Evolutionary conservation across 2,329 filamentous ascomycete species (phyloP).

Genomic region (Penicillium oxalicum): DNA sequence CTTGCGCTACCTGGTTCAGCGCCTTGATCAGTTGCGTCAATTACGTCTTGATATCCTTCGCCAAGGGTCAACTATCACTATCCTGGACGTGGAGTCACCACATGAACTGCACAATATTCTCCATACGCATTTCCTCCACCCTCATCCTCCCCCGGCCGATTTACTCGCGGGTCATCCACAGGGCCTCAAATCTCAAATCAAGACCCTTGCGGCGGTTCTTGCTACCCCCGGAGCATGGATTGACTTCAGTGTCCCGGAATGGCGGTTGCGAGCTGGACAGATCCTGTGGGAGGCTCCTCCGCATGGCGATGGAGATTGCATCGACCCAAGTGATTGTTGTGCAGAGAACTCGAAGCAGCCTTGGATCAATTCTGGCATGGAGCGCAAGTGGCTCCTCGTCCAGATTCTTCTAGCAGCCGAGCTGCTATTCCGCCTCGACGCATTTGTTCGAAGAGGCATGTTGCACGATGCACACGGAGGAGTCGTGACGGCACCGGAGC

Average conservation of each 20-base stretch:
- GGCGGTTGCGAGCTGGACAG: slow-evolving; percentile 43
- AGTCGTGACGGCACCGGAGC: slow-evolving; percentile 39
- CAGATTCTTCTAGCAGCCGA: slow-evolving; percentile 52
- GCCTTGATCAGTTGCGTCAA: slow-evolving; percentile 29
- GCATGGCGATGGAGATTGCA: slow-evolving; percentile 32
- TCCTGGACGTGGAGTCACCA: slow-evolving; percentile 31
- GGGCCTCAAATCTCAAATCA: slow-evolving; percentile 43
- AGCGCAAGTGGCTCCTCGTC: slow-evolving; percentile 50
- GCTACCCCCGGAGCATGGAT: slow-evolving; percentile 42
- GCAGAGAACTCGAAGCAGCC: slow-evolving; percentile 12
- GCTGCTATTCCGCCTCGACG: slow-evolving; percentile 50
- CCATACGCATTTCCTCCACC: slow-evolving; percentile 36
- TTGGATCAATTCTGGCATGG: slow-evolving; percentile 27
- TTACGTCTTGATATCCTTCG: slow-evolving; percentile 32
- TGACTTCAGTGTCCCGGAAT: slow-evolving; percentile 43
- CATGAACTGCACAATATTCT: slow-evolving; percentile 31
- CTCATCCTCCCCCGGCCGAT: slow-evolving; percentile 26
- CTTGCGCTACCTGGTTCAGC: slow-evolving; percentile 28
- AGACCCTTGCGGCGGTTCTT: slow-evolving; percentile 40
- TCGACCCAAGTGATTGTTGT: slow-evolving; percentile 11
- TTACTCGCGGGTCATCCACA: slow-evolving; percentile 21
- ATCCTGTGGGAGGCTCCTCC: slow-evolving; percentile 39
- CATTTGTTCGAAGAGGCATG: slow-evolving; percentile 38
- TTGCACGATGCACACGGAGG: slow-evolving; percentile 36
- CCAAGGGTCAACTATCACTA: slow-evolving; percentile 26